A percentile compares a stretch with the other conserved stretches of the same genome.
phyloP scores from a whole-genome alignment of 148 eudicot genomes.

The Chenopodium berlandieri region DNA sequence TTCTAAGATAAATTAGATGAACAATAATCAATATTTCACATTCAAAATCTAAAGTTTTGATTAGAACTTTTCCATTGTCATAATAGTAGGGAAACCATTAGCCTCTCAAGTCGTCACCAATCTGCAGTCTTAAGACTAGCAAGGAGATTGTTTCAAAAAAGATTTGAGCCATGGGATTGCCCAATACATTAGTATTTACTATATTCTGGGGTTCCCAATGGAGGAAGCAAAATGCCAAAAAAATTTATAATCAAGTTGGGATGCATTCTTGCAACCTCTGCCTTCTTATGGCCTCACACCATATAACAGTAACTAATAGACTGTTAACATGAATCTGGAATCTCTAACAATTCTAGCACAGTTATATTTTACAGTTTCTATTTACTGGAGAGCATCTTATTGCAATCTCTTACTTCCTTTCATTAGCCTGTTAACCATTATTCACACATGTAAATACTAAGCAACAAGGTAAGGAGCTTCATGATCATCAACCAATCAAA shows the following conservation, averaged over 20 bases:
- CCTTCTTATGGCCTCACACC: neutral
- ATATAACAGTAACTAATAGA: neutral
- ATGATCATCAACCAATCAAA: too few relatives aligned
- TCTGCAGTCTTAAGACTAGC: neutral
- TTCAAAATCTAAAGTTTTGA: too few relatives aligned
- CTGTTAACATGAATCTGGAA: neutral
- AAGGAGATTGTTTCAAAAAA: neutral
- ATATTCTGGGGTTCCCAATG: neutral
- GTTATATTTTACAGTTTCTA: neutral
- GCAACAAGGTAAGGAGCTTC: neutral
- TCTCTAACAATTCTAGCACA: neutral
- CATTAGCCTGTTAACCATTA: neutral
- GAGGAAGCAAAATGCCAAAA: neutral
- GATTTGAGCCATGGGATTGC: neutral
- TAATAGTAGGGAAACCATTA: neutral
- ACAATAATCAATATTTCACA: neutral
- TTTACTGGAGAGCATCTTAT: neutral
- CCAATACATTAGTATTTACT: neutral
- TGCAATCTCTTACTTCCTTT: neutral
- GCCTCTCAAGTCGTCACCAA: neutral
- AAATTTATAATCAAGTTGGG: neutral
- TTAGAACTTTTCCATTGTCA: neutral
- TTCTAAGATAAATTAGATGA: too few relatives aligned
- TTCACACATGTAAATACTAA: neutral
- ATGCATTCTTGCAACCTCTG: neutral